phyloP scores from a whole-genome alignment of 176 grass and related monocot species.

The Melocanna baccifera region DNA sequence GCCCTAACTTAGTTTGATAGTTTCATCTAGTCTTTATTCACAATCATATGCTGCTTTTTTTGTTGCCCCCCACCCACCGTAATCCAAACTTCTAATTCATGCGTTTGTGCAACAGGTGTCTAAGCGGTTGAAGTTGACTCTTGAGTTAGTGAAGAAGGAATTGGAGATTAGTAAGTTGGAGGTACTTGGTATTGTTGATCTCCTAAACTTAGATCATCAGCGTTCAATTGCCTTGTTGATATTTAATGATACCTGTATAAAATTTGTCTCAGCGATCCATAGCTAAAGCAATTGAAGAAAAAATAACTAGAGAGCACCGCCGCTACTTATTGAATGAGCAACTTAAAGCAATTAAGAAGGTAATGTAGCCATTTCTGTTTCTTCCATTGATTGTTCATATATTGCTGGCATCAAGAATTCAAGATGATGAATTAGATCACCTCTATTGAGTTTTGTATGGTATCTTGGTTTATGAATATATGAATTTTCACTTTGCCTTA shows the following conservation, averaged over 20 bases:
- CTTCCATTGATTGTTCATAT: background rate
- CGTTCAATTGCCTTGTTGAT: constrained; percentile 3
- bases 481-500: background rate
- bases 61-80: background rate
- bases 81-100: constrained; percentile 5
- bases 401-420: background rate
- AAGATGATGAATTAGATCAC: background rate
- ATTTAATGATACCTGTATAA: background rate
- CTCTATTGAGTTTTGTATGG: background rate
- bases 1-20: background rate
- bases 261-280: constrained; percentile 55
- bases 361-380: constrained; percentile 16
- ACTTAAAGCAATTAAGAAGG: constrained; percentile 86
- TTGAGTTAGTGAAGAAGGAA: constrained; percentile 66
- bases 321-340: constrained; percentile 76
- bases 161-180: constrained; percentile 69
- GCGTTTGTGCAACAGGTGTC: constrained; percentile 39
- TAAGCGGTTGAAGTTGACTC: constrained; percentile 54
- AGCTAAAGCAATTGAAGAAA: constrained; percentile 83
- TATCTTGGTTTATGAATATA: background rate
- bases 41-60: background rate
- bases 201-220: background rate
- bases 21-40: background rate
- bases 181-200: constrained; percentile 27
- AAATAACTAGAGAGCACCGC: constrained; percentile 67